phyloP scores from a whole-genome alignment of 257 asterid genomes.

The Solanum verrucosum region DNA sequence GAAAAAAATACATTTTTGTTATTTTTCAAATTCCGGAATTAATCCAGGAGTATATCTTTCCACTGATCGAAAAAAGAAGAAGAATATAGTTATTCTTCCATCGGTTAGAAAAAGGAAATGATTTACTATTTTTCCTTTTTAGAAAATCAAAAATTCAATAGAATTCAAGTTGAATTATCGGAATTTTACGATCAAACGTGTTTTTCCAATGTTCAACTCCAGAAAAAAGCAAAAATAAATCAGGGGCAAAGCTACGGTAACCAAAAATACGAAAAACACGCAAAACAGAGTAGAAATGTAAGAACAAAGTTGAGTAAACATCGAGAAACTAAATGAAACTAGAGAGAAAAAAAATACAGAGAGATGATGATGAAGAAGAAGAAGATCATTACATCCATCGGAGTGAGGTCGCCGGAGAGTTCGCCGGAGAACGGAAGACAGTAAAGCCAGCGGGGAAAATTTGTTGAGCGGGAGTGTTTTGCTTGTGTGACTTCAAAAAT shows the following conservation, averaged over 20 bases:
- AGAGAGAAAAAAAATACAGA: neutral
- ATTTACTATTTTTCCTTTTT: neutral
- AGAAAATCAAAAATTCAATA: neutral
- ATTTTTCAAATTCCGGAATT: neutral
- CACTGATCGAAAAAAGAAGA: neutral
- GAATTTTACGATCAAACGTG: neutral
- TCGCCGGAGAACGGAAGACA: neutral
- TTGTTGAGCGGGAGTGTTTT: neutral
- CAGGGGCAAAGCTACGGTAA: neutral
- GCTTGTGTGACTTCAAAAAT: neutral
- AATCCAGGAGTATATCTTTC: neutral
- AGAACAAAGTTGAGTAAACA: neutral
- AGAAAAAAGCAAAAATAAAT: neutral
- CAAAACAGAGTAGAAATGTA: neutral
- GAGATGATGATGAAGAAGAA: neutral
- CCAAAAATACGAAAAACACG: neutral
- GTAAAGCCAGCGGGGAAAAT: neutral
- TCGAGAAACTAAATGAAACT: neutral
- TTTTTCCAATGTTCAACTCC: neutral
- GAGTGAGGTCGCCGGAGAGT: neutral
- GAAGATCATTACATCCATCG: neutral
- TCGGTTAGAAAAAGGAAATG: neutral
- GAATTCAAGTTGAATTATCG: neutral
- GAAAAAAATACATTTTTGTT: neutral
- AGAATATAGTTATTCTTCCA: neutral